Percentiles rank a stretch among this genome's conserved stretches.
These are phyloP conservation scores for Solanum hybrid DNA, from an alignment of 305 asterid genomes.

Conservation along the genomic window DNA sequence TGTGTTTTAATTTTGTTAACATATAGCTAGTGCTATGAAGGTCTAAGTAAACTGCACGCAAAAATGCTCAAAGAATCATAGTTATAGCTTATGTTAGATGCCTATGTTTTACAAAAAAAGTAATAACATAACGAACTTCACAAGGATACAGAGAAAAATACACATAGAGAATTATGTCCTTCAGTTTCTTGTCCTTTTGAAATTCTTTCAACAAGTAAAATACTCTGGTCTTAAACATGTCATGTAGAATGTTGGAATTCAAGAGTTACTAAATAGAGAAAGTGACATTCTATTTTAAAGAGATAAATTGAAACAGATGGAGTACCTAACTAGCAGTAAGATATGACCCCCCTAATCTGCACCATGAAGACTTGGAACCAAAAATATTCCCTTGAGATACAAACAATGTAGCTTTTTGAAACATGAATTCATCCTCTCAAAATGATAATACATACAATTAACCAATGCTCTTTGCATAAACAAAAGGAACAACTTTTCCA, in stretches of 20 bases:
- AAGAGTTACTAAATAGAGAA: background rate
- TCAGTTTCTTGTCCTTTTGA: background rate
- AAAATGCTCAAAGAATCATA: background rate
- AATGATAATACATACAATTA: background rate
- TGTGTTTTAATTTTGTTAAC: background rate
- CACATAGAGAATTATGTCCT: background rate
- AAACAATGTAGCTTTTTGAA: background rate
- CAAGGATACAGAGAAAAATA: background rate
- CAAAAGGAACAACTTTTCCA: background rate
- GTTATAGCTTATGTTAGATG: background rate
- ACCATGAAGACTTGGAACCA: background rate
- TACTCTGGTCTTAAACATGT: background rate
- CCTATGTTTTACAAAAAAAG: background rate
- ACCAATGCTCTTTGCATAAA: background rate
- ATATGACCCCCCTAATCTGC: background rate
- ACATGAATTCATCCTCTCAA: background rate
- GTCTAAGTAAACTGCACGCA: background rate
- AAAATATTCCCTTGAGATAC: background rate
- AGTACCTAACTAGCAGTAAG: background rate
- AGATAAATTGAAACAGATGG: background rate
- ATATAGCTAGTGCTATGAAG: background rate
- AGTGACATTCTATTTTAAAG: background rate
- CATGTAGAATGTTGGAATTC: background rate
- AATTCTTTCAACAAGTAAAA: background rate
- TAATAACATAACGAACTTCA: background rate